Percentiles rank a stretch among this genome's conserved stretches.
Evolutionary conservation across 2,329 filamentous ascomycete species (phyloP).

Genomic region (Byssothecium circinans): DNA sequence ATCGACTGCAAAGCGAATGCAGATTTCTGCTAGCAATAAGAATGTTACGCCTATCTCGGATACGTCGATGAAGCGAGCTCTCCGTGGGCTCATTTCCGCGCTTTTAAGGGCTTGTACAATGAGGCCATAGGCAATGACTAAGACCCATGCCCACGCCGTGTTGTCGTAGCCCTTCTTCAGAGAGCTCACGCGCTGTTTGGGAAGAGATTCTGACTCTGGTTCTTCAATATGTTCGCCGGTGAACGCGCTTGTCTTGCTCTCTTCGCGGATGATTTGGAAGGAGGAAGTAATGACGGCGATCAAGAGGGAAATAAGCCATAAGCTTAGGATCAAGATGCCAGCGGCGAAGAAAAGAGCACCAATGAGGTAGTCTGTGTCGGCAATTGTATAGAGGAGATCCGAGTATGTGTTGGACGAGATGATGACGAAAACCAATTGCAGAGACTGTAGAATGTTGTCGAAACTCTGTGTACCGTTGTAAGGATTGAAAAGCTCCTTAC

Average conservation of each 20-base stretch:
- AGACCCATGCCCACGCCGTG: slow-evolving; percentile 75
- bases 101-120: slow-evolving; percentile 77
- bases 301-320: slow-evolving; percentile 92
- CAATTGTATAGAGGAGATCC: slow-evolving; percentile 91
- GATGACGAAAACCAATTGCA: slow-evolving; percentile 94
- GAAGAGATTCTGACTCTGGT: slow-evolving; percentile 34
- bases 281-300: slow-evolving; percentile 98
- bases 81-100: slow-evolving; percentile 67
- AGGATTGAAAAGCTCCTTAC: slow-evolving; percentile 77
- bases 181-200: slow-evolving; percentile 48
- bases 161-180: slow-evolving; percentile 75
- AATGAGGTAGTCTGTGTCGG: slow-evolving; percentile 85
- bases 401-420: slow-evolving; percentile 99
- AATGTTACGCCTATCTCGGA: slow-evolving; percentile 77
- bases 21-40: slow-evolving; percentile 78
- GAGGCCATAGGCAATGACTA: slow-evolving; percentile 78
- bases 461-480: slow-evolving; percentile 87
- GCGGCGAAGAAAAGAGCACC: slow-evolving; percentile 75
- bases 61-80: slow-evolving; percentile 65
- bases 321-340: slow-evolving; percentile 84
- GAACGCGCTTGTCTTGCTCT: slow-evolving; percentile 92
- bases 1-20: slow-evolving; percentile 74
- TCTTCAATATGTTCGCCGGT: slow-evolving; percentile 65
- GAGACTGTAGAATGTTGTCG: slow-evolving; percentile 88
- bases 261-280: slow-evolving; percentile 96